phyloP scores from a whole-genome alignment of 2,329 filamentous ascomycete genomes.

The Seiridium unicorne region DNA sequence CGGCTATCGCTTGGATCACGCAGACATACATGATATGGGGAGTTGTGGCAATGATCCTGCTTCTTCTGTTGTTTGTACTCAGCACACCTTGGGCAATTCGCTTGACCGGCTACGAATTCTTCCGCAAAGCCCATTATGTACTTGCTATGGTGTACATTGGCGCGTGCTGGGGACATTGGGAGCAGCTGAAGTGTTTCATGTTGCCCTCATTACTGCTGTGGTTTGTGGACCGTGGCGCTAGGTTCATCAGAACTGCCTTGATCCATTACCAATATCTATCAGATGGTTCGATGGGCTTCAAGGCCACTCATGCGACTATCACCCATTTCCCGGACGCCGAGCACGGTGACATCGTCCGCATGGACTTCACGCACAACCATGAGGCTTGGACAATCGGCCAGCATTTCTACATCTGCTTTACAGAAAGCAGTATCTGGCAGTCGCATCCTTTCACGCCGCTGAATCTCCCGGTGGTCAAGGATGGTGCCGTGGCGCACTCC shows the following conservation, averaged over 20 bases:
- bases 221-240: constrained; percentile 60
- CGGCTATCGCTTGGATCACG: constrained; percentile 54
- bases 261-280: constrained; percentile 58
- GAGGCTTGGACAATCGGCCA: constrained; percentile 64
- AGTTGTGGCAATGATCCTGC: constrained; percentile 63
- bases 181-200: constrained; percentile 65
- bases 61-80: constrained; percentile 60
- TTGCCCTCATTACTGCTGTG: constrained; percentile 65
- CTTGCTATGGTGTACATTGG: constrained; percentile 73
- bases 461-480: constrained; percentile 44
- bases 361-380: constrained; percentile 64
- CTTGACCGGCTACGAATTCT: constrained; percentile 73
- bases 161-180: constrained; percentile 75
- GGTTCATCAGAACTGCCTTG: constrained; percentile 56
- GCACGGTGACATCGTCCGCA: constrained; percentile 61
- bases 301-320: constrained; percentile 48
- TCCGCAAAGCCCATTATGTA: constrained; percentile 72
- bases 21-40: constrained; percentile 74
- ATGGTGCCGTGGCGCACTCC: constrained; percentile 44
- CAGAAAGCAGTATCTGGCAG: constrained; percentile 67
- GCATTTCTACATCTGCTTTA: constrained; percentile 71
- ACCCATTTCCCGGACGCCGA: constrained; percentile 53
- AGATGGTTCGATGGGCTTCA: constrained; percentile 49
- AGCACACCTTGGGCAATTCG: constrained; percentile 59
- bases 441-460: constrained; percentile 69